Conservation (phyloP, 2,329 filamentous ascomycete genomes). For the Drechslerella coelobrocha region DNA sequence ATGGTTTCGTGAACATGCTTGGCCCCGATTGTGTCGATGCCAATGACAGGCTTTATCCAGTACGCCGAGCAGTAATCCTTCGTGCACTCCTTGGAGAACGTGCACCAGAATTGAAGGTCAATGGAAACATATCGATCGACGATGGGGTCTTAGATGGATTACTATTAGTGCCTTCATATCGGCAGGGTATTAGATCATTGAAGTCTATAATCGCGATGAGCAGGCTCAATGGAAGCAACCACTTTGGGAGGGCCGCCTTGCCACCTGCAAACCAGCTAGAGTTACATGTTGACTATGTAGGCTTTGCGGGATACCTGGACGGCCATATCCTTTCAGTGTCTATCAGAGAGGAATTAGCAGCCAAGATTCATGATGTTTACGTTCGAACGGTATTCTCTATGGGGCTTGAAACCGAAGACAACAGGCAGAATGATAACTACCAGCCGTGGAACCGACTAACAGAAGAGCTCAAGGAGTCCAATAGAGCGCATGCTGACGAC, state of each 20-base stretch:
- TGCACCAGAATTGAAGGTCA: conserved; percentile 23
- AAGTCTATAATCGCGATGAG: conserved; percentile 40
- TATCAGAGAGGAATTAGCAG: conserved; percentile 29
- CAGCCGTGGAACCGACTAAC: conserved; percentile 26
- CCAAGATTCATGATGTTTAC: conserved; percentile 22
- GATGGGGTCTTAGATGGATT: conserved; percentile 30
- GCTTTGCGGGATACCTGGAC: conserved; percentile 14
- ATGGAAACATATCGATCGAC: conserved; percentile 33
- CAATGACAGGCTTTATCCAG: conserved; percentile 32
- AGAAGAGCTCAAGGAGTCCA: conserved; percentile 35
- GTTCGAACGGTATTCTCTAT: conserved; percentile 30
- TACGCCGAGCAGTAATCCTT: conserved; percentile 38
- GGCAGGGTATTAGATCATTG: conserved; percentile 30
- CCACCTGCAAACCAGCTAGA: conserved; percentile 31
- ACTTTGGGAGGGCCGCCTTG: conserved; percentile 28
- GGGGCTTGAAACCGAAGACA: conserved; percentile 23
- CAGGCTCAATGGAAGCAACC: conserved; percentile 21
- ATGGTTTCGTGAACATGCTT: conserved; percentile 43
- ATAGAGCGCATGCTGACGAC: conserved; percentile 32
- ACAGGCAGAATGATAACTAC: conserved; percentile 13
- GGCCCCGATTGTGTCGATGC: conserved; percentile 37
- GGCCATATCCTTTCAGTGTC: conserved; percentile 31
- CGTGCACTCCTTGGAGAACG: conserved; percentile 20
- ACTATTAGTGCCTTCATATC: conserved; percentile 29
- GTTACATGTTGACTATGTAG: conserved; percentile 25